Base-by-base conservation (phyloP, 129 eudicot genomes). In the Pittosporum tobira region DNA sequence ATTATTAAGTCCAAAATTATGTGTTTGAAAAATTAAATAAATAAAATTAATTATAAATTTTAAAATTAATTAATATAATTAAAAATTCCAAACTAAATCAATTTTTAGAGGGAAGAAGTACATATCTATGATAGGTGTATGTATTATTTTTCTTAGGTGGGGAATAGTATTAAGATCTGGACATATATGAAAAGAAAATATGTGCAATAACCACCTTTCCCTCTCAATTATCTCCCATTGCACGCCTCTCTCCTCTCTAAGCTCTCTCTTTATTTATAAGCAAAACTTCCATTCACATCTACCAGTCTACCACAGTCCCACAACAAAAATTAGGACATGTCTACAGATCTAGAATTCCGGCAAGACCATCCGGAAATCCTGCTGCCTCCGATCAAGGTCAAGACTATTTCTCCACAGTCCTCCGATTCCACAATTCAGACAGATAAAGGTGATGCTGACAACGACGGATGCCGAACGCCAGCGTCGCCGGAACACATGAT, bases 261-360 rank as follows among this genome's bases (percentile, higher is more conserved):
- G 53, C 59, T 52, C 11, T 48, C 66, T 20, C 2, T 54, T 54
- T 50, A 51, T 67, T 37, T 31, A 57, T 29, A 59, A 6, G 18
- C 15, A 12, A 55, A 55, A 55, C 45, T 37, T 51, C 45, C 26
- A 21, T 66, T 42, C 36, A 40, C 43, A 44, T 42, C 46, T 44
- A 38, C 24, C 47, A 56, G 25, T 43, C 65, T 30, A 29, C 18
- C 48, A 20, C 25, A 5, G 13, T 44, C 37, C 15, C 2, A 2
- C 1, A 21, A 37, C 10, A 22, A 10, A 28, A 63, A 19, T 21
- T 51, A 58, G n/a, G 70, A 21, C 66, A 84, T 81, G 88, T 85
- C 95, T 43, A 51, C 90, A 71, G 95, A 86, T 82, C 87, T 76
- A 58, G 62, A 81, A 73, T 54, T 81, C 58, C 67, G 71, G n/a